phyloP scores from a whole-genome alignment of 768 basidiomycete genomes.

The Tylopilus sp. region DNA sequence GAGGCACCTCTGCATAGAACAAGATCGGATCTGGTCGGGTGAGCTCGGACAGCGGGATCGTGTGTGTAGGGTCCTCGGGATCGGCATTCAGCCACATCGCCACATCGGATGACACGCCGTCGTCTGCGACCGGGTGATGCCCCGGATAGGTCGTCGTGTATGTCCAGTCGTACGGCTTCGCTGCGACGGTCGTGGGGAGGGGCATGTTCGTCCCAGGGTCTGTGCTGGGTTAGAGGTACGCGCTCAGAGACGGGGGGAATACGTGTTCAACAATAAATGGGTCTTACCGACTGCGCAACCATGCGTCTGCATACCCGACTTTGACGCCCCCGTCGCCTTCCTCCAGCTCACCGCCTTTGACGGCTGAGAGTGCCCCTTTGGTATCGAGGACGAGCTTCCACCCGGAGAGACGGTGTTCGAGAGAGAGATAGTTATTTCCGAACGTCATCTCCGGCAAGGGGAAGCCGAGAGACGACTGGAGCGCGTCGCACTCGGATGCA shows the following conservation, averaged over 20 bases:
- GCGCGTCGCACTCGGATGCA: slow-evolving; percentile 66
- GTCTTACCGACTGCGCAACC: slow-evolving; percentile 80
- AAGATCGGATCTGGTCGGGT: slow-evolving; percentile 91
- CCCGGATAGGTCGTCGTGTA: slow-evolving; percentile 90
- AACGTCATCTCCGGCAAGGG: slow-evolving; percentile 98
- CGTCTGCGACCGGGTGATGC: slow-evolving; percentile 28
- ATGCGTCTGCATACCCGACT: slow-evolving; percentile 92
- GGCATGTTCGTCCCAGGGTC: slow-evolving; percentile 59
- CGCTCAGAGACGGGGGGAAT: slow-evolving; percentile 18
- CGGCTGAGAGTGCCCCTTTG: slow-evolving; percentile 61
- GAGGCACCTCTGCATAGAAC: slow-evolving; percentile 94
- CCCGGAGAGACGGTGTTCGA: slow-evolving; percentile 62
- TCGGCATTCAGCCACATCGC: slow-evolving; percentile 54
- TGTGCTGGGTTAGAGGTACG: slow-evolving; percentile 49
- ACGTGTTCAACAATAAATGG: neutral
- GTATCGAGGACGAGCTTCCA: slow-evolving; percentile 68
- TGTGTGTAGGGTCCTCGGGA: slow-evolving; percentile 50
- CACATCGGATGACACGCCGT: slow-evolving; percentile 11
- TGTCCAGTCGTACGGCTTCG: slow-evolving; percentile 97
- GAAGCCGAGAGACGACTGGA: slow-evolving; percentile 63
- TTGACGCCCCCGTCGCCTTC: slow-evolving; percentile 90
- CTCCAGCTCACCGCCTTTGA: slow-evolving; percentile 72
- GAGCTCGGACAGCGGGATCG: slow-evolving; percentile 81
- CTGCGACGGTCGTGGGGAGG: slow-evolving; percentile 66
- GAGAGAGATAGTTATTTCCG: slow-evolving; percentile 70